Conservation (phyloP, 257 asterid species). For the Cynanchum wilfordii region DNA sequence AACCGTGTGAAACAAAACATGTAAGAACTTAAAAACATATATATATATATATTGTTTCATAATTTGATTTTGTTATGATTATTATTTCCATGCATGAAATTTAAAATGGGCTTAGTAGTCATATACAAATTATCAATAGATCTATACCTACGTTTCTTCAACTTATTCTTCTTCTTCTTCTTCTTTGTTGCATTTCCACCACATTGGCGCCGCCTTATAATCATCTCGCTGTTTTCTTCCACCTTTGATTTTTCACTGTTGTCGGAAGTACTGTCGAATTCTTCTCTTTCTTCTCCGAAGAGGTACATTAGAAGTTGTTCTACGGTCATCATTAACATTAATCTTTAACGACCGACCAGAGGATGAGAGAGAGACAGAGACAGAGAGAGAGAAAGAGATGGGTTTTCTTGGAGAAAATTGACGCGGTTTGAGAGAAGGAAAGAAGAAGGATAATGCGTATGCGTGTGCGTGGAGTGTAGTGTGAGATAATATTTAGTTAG, state of each 20-base stretch:
- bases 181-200: no score
- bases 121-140: neutral
- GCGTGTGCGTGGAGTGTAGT: neutral
- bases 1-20: no score
- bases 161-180: neutral
- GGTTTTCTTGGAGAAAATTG: neutral
- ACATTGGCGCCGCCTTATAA: neutral
- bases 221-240: neutral
- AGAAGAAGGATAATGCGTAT: neutral
- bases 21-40: no score
- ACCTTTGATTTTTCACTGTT: no score
- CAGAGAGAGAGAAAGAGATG: neutral
- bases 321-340: neutral
- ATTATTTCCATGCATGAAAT: neutral
- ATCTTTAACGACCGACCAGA: no score
- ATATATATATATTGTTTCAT: neutral
- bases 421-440: neutral
- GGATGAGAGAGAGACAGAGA: no score
- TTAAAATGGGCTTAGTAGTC: neutral
- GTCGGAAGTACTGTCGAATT: neutral
- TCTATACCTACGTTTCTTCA: slow-evolving; percentile 4
- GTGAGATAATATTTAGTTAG: neutral
- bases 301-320: neutral
- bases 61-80: neutral
- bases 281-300: neutral